Percentiles rank a stretch among this genome's conserved stretches.
Conservation (phyloP, 1,284 basidiomycete genomes). For the Malassezia furfur region DNA sequence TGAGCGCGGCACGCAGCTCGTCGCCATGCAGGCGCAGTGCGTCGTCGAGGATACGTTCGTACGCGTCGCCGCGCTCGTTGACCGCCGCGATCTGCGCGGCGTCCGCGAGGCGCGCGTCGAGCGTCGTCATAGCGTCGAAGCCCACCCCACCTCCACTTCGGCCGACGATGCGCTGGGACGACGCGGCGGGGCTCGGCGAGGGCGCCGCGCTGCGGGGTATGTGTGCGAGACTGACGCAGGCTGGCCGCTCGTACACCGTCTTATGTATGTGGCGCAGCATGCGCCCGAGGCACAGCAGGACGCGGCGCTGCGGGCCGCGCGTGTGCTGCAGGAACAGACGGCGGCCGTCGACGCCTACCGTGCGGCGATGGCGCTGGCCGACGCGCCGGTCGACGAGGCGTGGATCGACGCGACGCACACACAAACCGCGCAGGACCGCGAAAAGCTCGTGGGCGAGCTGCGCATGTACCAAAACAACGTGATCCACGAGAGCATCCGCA, state of each 20-base stretch:
- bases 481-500: constrained; percentile 87
- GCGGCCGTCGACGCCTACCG: constrained; percentile 14
- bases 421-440: constrained; percentile 59
- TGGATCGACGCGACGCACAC: constrained; percentile 62
- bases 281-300: neutral
- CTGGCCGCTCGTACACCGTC: constrained; percentile 4
- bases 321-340: constrained; percentile 4
- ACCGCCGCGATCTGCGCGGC: neutral
- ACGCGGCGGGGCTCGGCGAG: neutral
- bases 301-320: constrained; percentile 3
- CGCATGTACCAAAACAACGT: constrained; percentile 81
- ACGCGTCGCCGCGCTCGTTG: constrained; percentile 4
- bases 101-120: constrained; percentile 4
- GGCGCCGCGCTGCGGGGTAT: neutral
- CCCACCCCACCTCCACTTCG: neutral
- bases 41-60: neutral
- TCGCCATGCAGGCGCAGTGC: neutral
- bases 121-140: constrained; percentile 1
- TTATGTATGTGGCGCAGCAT: constrained; percentile 5
- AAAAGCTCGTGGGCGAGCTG: constrained; percentile 73
- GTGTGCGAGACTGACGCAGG: constrained; percentile 1
- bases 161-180: neutral
- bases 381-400: constrained; percentile 44
- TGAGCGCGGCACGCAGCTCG: neutral
- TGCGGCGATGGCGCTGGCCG: constrained; percentile 6